Conservation (phyloP, 768 basidiomycete species). For the Plicaturopsis crispa region DNA sequence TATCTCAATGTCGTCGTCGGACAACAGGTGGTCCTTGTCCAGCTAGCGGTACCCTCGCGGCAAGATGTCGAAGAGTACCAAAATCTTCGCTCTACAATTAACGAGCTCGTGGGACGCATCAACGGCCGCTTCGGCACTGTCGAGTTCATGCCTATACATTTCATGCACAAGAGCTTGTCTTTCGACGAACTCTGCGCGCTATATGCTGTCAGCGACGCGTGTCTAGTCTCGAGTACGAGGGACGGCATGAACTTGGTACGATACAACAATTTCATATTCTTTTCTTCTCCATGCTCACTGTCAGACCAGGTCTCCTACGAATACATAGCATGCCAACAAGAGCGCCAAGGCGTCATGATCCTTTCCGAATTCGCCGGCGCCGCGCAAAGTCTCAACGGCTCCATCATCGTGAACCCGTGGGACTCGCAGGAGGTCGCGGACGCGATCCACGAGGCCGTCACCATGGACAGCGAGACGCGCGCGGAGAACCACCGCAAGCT, state of each 20-base stretch:
- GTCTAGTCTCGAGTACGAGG: constrained; percentile 88
- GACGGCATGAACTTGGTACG: constrained; percentile 98
- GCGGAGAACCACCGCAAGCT: constrained; percentile 92
- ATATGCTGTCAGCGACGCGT: constrained; percentile 94
- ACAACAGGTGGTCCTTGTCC: constrained; percentile 81
- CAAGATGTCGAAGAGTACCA: constrained; percentile 99
- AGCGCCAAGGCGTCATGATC: constrained; percentile 93
- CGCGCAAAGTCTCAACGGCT: constrained; percentile 91
- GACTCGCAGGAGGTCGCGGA: constrained; percentile 97
- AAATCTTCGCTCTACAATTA: constrained; percentile 90
- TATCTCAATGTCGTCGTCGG: no score
- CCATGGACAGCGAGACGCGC: constrained; percentile 75
- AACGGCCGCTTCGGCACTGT: constrained; percentile 99
- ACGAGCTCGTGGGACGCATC: constrained; percentile 96
- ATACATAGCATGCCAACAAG: constrained; percentile 93
- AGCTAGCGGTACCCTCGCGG: constrained; percentile 94
- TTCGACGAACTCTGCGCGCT: constrained; percentile 98
- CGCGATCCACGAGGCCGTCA: constrained; percentile 93
- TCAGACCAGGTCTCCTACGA: constrained; percentile 86
- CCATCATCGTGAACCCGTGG: constrained; percentile 98
- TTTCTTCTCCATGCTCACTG: constrained; percentile 13
- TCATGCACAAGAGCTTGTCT: constrained; percentile 91
- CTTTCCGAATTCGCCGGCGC: constrained; percentile 98
- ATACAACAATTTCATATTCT: constrained; percentile 18
- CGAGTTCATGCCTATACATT: constrained; percentile 99